Percentiles rank a stretch among this genome's conserved stretches.
These are phyloP conservation scores for Monilinia vaccinii-corymbosi DNA, from an alignment of 2,329 filamentous ascomycete species.

Conservation along the genomic window DNA sequence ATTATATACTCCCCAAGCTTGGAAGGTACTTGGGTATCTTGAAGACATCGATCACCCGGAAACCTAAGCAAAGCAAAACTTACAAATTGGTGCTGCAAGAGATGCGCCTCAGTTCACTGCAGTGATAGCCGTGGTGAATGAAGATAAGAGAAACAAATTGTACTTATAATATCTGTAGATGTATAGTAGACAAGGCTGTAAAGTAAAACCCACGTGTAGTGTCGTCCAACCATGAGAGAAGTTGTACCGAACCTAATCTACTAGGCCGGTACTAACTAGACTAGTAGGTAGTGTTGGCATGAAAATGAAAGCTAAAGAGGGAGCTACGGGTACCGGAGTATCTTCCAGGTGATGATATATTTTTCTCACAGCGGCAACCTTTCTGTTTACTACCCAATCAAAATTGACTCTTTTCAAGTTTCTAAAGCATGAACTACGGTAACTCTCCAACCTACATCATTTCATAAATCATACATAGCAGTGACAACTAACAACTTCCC, in stretches of 20 bases:
- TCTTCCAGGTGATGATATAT: not conserved
- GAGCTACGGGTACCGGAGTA: constrained; percentile 6
- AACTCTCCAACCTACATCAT: not conserved
- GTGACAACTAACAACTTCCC: constrained; percentile 10
- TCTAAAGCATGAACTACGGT: constrained; percentile 26
- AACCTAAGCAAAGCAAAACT: constrained; percentile 70
- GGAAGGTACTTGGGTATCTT: constrained; percentile 57
- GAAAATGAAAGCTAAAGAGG: not conserved
- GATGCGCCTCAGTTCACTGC: constrained; percentile 36
- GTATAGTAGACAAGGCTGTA: not conserved
- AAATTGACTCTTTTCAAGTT: not conserved
- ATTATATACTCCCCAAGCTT: constrained; percentile 57
- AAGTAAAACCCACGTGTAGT: not conserved
- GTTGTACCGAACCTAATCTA: no score
- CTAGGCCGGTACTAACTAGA: not conserved
- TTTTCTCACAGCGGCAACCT: not conserved
- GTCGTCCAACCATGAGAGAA: not conserved
- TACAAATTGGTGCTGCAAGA: constrained; percentile 75
- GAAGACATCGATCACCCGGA: constrained; percentile 48
- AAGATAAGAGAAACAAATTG: not conserved
- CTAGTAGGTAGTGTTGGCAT: not conserved
- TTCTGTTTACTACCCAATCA: not conserved
- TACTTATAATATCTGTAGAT: not conserved
- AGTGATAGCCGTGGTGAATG: constrained; percentile 10
- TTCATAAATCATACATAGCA: not conserved